phyloP scores from a whole-genome alignment of 768 basidiomycete species.

The Xerocomellus chrysenteron region DNA sequence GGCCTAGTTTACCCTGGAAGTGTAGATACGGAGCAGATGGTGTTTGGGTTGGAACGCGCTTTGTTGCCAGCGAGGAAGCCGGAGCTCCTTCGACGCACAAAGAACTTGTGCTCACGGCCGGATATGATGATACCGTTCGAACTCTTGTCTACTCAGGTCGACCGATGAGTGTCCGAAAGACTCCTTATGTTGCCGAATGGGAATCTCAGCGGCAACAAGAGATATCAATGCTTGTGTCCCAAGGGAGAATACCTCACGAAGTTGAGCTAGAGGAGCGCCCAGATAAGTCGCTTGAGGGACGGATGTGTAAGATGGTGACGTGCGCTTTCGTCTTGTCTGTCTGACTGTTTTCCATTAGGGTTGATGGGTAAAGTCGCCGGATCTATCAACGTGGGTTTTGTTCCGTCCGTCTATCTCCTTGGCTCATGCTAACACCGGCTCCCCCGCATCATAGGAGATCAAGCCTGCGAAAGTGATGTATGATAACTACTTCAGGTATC shows the following conservation, averaged over 20 bases:
- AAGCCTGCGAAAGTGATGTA: slow-evolving; percentile 85
- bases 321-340: neutral
- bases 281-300: slow-evolving; percentile 58
- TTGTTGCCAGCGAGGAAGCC: slow-evolving; percentile 80
- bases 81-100: slow-evolving; percentile 76
- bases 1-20: neutral
- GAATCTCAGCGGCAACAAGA: slow-evolving; percentile 62
- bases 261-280: slow-evolving; percentile 69
- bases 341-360: slow-evolving; percentile 41
- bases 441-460: slow-evolving; percentile 51
- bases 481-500: slow-evolving; percentile 21
- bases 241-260: slow-evolving; percentile 76
- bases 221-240: slow-evolving; percentile 52
- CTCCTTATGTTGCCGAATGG: slow-evolving; percentile 77
- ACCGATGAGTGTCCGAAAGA: slow-evolving; percentile 79
- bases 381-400: slow-evolving; percentile 52
- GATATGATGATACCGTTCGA: slow-evolving; percentile 71
- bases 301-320: slow-evolving; percentile 48
- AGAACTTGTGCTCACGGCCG: slow-evolving; percentile 61
- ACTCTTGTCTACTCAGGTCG: slow-evolving; percentile 78
- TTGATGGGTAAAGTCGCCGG: slow-evolving; percentile 79
- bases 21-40: slow-evolving; percentile 76
- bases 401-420: neutral
- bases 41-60: slow-evolving; percentile 88
- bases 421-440: neutral